Evolutionary conservation across 106 monocot genomes (phyloP), one percentile per base, ranked within the genome.

Genomic region (Triglochin maritima): DNA sequence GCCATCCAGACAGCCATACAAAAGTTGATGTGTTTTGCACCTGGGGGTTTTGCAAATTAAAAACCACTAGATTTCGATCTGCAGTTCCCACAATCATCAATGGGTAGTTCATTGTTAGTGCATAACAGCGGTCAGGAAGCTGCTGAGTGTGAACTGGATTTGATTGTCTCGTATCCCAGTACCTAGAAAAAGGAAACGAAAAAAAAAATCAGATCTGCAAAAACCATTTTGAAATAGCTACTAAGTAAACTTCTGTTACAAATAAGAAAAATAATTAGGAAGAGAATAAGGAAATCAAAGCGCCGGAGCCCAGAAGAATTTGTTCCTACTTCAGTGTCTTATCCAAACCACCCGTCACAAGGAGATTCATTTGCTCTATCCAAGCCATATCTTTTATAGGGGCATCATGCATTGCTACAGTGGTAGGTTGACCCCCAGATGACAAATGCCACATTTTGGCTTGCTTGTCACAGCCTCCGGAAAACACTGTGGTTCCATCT

Each of bases 61-160:
- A 96, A 52, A 96, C 80, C 44, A 91, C 67, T 45, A 96, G 50
- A 66, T 96, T 81, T 45, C 90, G 79, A 55, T 96, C 95, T 6
- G 95, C 87, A 48, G 91, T 96, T 12, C 83, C 95, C 60, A 91
- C 88, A 62, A 96, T 85, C 95, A 96, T 96, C 57, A 96, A 74
- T 15, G 95, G 91, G 62, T 91, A 76, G n/a, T 58, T 61, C 53
- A 90, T 83, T 61, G 95, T 71, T 46, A 96, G 63, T 66, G 90
- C 85, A 84, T 84, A 91, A 71, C 90, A 91, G 9, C 85, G 82
- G 9, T 96, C 95, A 59, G 95, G 95, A 63, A 91, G 87, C 57
- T 80, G 95, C 62, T 96, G 95, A 15, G 83, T 75, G 71, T 96
- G 95, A 76, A 86, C 95, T 14, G 95, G 95, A 63, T 96, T 85